Conservation (phyloP, 2,329 filamentous ascomycete genomes). For the Fusarium coicis region DNA sequence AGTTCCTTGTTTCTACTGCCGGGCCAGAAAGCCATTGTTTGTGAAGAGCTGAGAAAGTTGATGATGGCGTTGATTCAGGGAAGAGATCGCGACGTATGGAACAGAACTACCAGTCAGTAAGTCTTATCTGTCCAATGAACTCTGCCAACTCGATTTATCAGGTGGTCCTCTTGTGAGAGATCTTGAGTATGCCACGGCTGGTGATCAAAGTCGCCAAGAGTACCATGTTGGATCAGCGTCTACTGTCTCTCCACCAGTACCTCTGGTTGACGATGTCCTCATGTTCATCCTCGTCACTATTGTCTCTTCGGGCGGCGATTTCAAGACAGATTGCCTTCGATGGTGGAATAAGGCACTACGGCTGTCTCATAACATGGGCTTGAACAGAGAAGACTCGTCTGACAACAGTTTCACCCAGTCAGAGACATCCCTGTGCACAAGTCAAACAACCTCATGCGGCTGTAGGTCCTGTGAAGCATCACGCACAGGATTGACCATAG, state of each 20-base stretch:
- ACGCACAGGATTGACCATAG: not conserved
- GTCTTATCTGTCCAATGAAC: accelerated
- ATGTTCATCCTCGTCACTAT: slow-evolving; percentile 1
- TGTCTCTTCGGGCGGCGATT: not conserved
- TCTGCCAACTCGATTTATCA: not conserved
- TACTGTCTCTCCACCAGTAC: not conserved
- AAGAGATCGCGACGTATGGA: not conserved
- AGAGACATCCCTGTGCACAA: not conserved
- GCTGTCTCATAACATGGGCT: not conserved
- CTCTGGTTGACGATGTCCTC: not conserved
- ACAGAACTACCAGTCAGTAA: not conserved
- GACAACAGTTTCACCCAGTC: not conserved
- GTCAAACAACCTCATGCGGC: not conserved
- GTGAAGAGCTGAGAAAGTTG: not conserved
- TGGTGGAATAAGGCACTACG: not conserved
- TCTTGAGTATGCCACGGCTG: not conserved
- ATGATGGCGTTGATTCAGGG: not conserved
- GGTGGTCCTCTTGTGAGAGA: not conserved
- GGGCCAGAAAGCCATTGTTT: not conserved
- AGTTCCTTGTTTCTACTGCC: not conserved
- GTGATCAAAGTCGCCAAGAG: not conserved
- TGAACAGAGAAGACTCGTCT: not conserved
- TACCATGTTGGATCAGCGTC: not conserved
- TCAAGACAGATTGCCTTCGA: not conserved
- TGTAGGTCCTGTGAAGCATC: not conserved